Conservation (phyloP, 257 asterid genomes). For the Hygrophila difformis region DNA sequence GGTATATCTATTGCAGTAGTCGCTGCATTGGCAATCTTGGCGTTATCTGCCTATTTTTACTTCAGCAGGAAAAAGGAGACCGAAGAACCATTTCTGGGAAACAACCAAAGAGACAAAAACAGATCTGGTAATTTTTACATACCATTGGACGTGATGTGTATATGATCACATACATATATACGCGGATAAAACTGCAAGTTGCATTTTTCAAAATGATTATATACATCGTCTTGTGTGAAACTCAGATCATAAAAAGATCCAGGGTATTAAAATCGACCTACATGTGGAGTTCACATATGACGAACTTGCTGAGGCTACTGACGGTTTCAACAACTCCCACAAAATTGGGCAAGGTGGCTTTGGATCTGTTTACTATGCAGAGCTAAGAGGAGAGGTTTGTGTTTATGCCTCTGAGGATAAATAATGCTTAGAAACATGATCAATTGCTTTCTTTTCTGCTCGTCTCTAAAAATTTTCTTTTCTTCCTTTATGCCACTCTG, state of each 20-base stretch:
- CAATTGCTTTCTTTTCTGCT: neutral
- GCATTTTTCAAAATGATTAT: neutral
- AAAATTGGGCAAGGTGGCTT: constrained; percentile 91
- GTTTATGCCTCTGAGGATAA: constrained; percentile 1
- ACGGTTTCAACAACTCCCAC: constrained; percentile 39
- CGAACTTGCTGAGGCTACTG: constrained; percentile 61
- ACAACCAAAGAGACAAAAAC: constrained; percentile 21
- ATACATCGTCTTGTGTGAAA: constrained; percentile 18
- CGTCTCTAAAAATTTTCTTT: no score
- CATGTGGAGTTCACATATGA: constrained; percentile 64
- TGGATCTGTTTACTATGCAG: constrained; percentile 70
- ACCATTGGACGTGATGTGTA: no score
- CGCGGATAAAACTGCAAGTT: no score
- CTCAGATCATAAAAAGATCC: constrained; percentile 36
- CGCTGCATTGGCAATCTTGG: constrained; percentile 29
- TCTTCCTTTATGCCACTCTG: no score
- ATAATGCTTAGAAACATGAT: no score
- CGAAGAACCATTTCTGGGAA: constrained; percentile 20
- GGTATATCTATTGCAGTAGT: constrained; percentile 60
- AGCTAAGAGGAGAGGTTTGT: constrained; percentile 81
- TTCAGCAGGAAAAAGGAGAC: constrained; percentile 29
- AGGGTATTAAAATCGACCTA: constrained; percentile 66
- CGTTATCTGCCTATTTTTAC: constrained; percentile 33
- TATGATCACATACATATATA: no score
- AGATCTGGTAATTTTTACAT: constrained; percentile 27